A percentile compares a stretch with the other conserved stretches of the same genome.
Evolutionary conservation across 169 alveolate genomes (phyloP).

Genomic region (Eimeria tenella): DNA sequence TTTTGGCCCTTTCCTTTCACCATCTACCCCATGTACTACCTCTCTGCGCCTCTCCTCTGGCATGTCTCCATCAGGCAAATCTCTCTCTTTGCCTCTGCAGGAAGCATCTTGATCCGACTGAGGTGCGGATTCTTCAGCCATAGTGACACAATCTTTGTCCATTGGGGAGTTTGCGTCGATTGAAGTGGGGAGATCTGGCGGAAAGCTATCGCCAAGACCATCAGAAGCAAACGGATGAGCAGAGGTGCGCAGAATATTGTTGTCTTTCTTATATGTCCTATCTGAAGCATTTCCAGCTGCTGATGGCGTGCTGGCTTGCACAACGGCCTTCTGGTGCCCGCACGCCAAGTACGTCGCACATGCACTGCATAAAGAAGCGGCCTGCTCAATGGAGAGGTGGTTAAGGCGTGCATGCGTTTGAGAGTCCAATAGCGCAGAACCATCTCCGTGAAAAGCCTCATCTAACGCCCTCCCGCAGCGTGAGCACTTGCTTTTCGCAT

Average conservation of each 20-base stretch:
- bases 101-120: background rate
- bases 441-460: background rate
- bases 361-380: constrained; percentile 36
- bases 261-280: background rate
- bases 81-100: background rate
- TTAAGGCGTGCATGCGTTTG: background rate
- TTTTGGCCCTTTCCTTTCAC: background rate
- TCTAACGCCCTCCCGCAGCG: constrained; percentile 48
- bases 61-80: background rate
- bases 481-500: constrained; percentile 13
- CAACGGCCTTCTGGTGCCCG: background rate
- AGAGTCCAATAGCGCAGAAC: background rate
- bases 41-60: background rate
- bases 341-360: constrained; percentile 47
- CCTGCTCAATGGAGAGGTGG: constrained; percentile 13
- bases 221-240: background rate
- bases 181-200: background rate
- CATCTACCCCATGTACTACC: background rate
- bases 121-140: background rate
- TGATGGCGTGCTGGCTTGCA: background rate
- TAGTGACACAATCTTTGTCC: background rate
- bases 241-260: background rate
- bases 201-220: background rate
- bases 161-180: background rate
- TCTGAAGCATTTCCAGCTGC: background rate